Conservation (phyloP, 306 rosid genomes). For the Fragaria ananassa region DNA sequence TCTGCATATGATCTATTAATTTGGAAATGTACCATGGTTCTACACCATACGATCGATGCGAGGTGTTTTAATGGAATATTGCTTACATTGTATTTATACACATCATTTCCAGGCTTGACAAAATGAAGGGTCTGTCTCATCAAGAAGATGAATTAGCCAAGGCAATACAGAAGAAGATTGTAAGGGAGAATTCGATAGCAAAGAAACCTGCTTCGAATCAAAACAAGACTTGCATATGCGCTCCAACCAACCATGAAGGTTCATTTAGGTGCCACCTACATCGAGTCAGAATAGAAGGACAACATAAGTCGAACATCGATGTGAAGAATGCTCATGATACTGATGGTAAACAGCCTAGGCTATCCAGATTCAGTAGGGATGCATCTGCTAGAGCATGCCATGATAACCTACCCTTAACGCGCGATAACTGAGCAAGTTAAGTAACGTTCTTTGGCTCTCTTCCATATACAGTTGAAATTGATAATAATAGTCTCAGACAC, state of each 20-base stretch:
- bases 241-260: conserved; percentile 30
- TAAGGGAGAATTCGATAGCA: neutral
- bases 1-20: neutral
- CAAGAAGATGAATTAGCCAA: conserved; percentile 1
- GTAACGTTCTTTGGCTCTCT: neutral
- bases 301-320: neutral
- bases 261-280: conserved; percentile 30
- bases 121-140: neutral
- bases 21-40: neutral
- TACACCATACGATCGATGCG: neutral
- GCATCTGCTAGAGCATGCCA: neutral
- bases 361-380: conserved; percentile 28
- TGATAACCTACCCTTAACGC: neutral
- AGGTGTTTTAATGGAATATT: neutral
- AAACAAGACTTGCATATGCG: conserved; percentile 27
- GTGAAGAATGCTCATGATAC: neutral
- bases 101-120: neutral
- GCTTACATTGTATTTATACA: neutral
- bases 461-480: neutral
- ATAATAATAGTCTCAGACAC: neutral
- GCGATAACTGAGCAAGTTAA: conserved; percentile 9
- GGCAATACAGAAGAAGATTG: neutral
- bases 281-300: neutral
- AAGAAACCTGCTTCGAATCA: neutral
- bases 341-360: conserved; percentile 3